Base-by-base conservation (phyloP, 1,139 yeast genomes). In the Spathaspora sp. region DNA sequence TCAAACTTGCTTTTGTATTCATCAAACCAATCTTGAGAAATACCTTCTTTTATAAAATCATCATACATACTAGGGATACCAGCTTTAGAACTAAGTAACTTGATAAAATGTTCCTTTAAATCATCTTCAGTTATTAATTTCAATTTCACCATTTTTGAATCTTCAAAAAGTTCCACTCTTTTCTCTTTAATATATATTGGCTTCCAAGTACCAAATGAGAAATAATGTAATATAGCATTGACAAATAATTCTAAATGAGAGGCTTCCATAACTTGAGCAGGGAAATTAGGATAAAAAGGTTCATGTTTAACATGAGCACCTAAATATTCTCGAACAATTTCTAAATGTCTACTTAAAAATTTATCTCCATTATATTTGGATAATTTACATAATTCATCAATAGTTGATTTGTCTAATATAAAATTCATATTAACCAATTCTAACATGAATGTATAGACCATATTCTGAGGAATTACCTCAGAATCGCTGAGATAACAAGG, bases 201-300 rank as follows among this genome's bases (percentile, higher is more conserved):
- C 18, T 31, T 17, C 26, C 41, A 39, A 4, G 27, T 18, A 1
- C 53, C 53, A 7, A 23, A n/a, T 16, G 46, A 25, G 47, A 45
- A 44, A 37, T 51, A 51, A 23, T 51, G 49, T 1, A 43, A 17
- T 9, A 44, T 25, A 20, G 53, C 52, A 38, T 48, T 45, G 9
- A 47, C 10, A 18, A 29, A 43, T 4, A 50, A 46, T 17, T 43
- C 46, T 4, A 37, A 17, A n/a, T 49, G 41, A 1, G 37, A 4
- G n/a, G 41, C 33, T 13, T 45, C 45, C 45, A 51, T 44, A 4
- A 51, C 55, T 26, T 51, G 54, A 17, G 27, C 13, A 3, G 55
- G 55, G 38, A 48, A 51, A 38, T 49, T 48, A 9, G 51, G 50
- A 39, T 51, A 50, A 33, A 45, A 20, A 18, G 44, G 44, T 23